Evolutionary conservation across 257 asterid genomes (phyloP), one percentile per base, ranked within the genome.

Genomic region (Osmanthus fragrans): DNA sequence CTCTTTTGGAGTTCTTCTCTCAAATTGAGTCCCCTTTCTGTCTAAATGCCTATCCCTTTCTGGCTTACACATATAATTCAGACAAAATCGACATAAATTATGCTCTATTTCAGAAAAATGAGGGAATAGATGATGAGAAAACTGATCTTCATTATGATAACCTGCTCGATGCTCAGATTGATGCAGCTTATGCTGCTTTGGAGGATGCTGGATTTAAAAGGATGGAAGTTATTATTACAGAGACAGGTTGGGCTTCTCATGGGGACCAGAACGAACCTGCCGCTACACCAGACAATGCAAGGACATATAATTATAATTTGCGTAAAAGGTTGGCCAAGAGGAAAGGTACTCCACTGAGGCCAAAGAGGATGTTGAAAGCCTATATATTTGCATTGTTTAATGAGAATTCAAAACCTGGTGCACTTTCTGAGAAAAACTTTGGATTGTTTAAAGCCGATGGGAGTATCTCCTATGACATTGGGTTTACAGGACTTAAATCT

Each of bases 211-310:
- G 98, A 8, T 88, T 80, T 79, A 80, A 76, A 40, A 87, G 88
- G 70, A 93, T 96, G 97, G 98, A 96, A 75, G 96, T 96, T 71
- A 89, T 96, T 58, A 82, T 96, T 60, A 93, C 99, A 0, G 99
- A 96, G 82, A 96, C 99, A 0, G 99, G 99, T 32, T 96, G 99
- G 99, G 97, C 99, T 77, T 96, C 99, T 73, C 86, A 73, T 65
- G 99, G 99, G 34, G 99, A 87, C 73, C 89, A 88, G 78, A 92
- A 54, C 71, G 98, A 96, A 79, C 88, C 98, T 66, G 97, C 92
- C 58, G 99, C 99, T 12, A 92, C 94, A 0, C 73, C 76, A 2
- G 73, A 72, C 64, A 96, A 96, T 81, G 98, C 99, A 2, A 88
- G 92, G 88, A 93, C 94, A 0, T 96, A 90, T 74, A 80, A 96